These are phyloP conservation scores for Aureobasidium uvarum DNA, from an alignment of 2,329 filamentous ascomycete species.

Conservation along the genomic window DNA sequence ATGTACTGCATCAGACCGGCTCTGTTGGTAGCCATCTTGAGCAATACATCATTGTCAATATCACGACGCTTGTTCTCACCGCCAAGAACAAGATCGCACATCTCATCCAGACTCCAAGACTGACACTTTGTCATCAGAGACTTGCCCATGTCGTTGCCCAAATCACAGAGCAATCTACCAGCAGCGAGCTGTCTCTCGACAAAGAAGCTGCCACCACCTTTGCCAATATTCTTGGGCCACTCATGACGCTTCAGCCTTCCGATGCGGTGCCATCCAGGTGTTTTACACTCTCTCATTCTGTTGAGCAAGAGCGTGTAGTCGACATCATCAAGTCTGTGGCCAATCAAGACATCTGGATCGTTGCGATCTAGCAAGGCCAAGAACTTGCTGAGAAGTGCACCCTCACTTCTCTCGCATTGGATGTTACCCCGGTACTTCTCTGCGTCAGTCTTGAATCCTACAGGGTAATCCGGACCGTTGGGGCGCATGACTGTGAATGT, in stretches of 20 bases:
- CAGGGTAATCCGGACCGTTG: constrained; percentile 67
- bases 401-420: constrained; percentile 78
- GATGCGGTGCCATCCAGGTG: constrained; percentile 90
- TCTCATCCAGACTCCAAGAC: constrained; percentile 96
- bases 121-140: constrained; percentile 97
- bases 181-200: constrained; percentile 86
- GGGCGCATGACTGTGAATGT: constrained; percentile 92
- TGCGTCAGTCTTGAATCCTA: constrained; percentile 78
- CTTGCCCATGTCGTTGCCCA: constrained; percentile 95
- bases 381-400: constrained; percentile 82
- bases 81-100: constrained; percentile 87
- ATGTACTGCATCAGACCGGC: constrained; percentile 91
- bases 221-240: constrained; percentile 86
- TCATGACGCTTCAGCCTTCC: constrained; percentile 77
- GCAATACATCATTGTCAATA: constrained; percentile 79
- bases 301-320: constrained; percentile 90
- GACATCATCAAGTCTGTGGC: constrained; percentile 94
- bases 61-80: constrained; percentile 72
- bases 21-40: constrained; percentile 76
- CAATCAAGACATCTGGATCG: constrained; percentile 91
- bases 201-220: constrained; percentile 85
- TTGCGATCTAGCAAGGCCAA: constrained; percentile 81
- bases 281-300: constrained; percentile 84
- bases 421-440: constrained; percentile 73
- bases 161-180: constrained; percentile 85